These are phyloP conservation scores for Flaveria linearis DNA, from an alignment of 129 eudicot species.

Conservation along the genomic window DNA sequence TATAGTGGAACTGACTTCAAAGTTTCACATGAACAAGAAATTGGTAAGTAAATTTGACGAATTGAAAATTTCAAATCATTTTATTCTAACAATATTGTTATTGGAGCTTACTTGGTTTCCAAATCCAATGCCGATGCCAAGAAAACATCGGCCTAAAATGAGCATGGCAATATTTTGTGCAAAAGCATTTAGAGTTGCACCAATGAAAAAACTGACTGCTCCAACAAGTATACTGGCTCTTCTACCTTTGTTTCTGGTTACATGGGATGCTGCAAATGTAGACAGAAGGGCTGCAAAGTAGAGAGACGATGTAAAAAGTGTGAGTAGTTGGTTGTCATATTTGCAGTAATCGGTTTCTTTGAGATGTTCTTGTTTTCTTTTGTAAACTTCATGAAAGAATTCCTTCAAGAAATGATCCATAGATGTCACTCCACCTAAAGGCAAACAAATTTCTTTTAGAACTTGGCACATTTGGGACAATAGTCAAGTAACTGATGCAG, in stretches of 20 bases:
- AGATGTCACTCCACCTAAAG: slow-evolving; percentile 91
- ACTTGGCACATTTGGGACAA: slow-evolving; percentile 22
- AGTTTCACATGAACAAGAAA: slow-evolving; percentile 26
- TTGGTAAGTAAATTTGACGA: neutral
- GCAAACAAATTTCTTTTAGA: slow-evolving; percentile 30
- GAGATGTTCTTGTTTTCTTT: slow-evolving; percentile 65
- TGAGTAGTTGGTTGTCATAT: slow-evolving; percentile 76
- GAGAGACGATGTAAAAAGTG: slow-evolving; percentile 82
- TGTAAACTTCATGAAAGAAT: slow-evolving; percentile 69
- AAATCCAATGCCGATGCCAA: slow-evolving; percentile 85
- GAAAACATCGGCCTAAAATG: slow-evolving; percentile 65
- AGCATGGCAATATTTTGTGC: slow-evolving; percentile 71
- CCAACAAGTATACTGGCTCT: slow-evolving; percentile 79
- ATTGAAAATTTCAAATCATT: neutral
- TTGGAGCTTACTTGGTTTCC: slow-evolving; percentile 68
- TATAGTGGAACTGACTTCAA: slow-evolving; percentile 84
- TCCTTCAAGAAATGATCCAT: slow-evolving; percentile 81
- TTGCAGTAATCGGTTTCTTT: slow-evolving; percentile 88
- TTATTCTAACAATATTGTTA: neutral
- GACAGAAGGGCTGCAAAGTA: slow-evolving; percentile 77
- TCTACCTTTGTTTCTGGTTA: slow-evolving; percentile 70
- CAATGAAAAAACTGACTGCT: slow-evolving; percentile 60
- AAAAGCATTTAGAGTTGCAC: slow-evolving; percentile 66
- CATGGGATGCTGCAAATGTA: slow-evolving; percentile 69
- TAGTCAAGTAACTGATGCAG: neutral